Evolutionary conservation across 2,329 filamentous ascomycete genomes (phyloP).

Genomic region (Colletotrichum tofieldiae): DNA sequence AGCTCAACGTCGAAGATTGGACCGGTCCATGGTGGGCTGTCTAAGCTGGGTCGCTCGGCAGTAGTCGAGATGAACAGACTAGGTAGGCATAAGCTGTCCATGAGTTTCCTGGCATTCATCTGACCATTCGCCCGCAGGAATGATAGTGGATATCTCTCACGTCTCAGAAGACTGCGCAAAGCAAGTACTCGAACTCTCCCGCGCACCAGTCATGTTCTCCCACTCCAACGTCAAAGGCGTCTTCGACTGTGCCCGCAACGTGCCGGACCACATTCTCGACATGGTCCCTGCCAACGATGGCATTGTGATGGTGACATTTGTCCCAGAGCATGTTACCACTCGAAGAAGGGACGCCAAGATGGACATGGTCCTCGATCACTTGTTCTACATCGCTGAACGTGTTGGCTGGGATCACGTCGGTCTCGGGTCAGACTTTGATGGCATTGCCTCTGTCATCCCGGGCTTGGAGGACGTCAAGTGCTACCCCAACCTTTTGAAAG

Average conservation of each 20-base stretch:
- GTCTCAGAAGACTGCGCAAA: slow-evolving; percentile 47
- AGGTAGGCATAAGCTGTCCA: slow-evolving; percentile 32
- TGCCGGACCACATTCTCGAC: slow-evolving; percentile 57
- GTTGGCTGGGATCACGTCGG: slow-evolving; percentile 57
- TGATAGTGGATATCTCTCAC: slow-evolving; percentile 52
- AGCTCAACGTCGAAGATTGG: slow-evolving; percentile 48
- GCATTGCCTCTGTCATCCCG: slow-evolving; percentile 48
- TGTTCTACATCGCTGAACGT: slow-evolving; percentile 48
- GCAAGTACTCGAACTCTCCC: slow-evolving; percentile 47
- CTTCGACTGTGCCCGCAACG: slow-evolving; percentile 53
- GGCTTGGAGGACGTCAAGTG: slow-evolving; percentile 50
- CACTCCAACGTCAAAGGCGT: slow-evolving; percentile 49
- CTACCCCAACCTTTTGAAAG: slow-evolving; percentile 52
- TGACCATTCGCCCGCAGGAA: slow-evolving; percentile 24
- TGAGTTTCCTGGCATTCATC: neutral
- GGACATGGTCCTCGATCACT: slow-evolving; percentile 52
- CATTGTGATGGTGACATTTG: slow-evolving; percentile 58
- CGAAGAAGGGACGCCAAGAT: slow-evolving; percentile 47
- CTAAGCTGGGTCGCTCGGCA: slow-evolving; percentile 47
- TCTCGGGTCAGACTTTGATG: slow-evolving; percentile 56
- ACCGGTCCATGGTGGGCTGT: slow-evolving; percentile 47
- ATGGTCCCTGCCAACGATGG: slow-evolving; percentile 54
- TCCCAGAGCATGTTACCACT: slow-evolving; percentile 48
- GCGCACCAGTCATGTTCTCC: slow-evolving; percentile 52
- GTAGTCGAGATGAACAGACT: slow-evolving; percentile 56